Conservation (phyloP, 805 yeast species). For the Candida michaelii region DNA sequence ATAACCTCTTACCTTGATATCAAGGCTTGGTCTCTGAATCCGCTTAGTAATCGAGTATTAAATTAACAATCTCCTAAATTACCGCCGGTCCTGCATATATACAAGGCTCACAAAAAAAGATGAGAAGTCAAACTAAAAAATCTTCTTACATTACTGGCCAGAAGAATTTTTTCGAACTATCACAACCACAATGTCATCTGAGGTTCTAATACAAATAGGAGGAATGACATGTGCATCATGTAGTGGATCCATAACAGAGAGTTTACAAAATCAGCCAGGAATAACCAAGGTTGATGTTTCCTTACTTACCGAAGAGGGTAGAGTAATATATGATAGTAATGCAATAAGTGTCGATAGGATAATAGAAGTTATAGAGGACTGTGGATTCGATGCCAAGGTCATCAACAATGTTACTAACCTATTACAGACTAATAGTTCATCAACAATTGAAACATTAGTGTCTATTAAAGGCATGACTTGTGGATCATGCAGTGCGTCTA, state of each 20-base stretch:
- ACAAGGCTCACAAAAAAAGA: neutral
- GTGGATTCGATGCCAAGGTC: conserved; percentile 59
- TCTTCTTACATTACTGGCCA: neutral
- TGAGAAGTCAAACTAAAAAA: neutral
- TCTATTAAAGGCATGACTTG: conserved; percentile 46
- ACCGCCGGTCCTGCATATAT: neutral
- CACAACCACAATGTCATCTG: conserved; percentile 1
- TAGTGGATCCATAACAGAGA: conserved; percentile 60
- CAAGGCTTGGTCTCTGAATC: no score
- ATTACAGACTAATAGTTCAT: neutral
- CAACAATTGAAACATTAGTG: conserved; percentile 16
- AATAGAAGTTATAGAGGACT: conserved; percentile 26
- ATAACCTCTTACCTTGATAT: no score
- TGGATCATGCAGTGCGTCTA: conserved; percentile 43
- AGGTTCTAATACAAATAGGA: conserved; percentile 9
- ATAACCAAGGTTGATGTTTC: conserved; percentile 61
- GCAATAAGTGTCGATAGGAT: conserved; percentile 16
- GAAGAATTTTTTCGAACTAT: neutral
- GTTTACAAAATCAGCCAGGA: conserved; percentile 47
- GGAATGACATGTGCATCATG: conserved; percentile 96
- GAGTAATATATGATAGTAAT: conserved; percentile 44
- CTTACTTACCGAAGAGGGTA: conserved; percentile 69
- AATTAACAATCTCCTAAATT: neutral
- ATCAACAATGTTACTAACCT: neutral
- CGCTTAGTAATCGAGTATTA: no score